Conservation (phyloP, 148 eudicot species). For the Fallopia convolvulus region DNA sequence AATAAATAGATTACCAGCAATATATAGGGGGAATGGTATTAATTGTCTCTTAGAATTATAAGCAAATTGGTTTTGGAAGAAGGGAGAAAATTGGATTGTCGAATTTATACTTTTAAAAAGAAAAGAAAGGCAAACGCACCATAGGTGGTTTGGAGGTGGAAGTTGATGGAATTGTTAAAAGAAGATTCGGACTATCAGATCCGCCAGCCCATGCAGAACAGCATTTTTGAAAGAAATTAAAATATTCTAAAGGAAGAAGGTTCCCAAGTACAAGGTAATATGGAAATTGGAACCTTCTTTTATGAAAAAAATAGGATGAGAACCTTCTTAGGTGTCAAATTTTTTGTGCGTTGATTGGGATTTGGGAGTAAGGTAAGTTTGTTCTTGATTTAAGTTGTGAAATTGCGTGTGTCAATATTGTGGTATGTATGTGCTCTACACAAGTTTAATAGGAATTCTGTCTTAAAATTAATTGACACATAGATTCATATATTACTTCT, state of each 20-base stretch:
- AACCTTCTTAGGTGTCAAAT: not conserved
- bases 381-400: too few species aligned
- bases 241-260: not conserved
- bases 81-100: not conserved
- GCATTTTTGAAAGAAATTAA: not conserved
- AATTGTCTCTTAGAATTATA: not conserved
- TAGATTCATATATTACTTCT: too few species aligned
- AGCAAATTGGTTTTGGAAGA: not conserved
- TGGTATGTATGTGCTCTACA: too few species aligned
- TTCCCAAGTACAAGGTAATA: not conserved
- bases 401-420: too few species aligned
- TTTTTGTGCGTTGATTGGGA: not conserved
- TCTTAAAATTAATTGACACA: too few species aligned
- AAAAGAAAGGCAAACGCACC: not conserved
- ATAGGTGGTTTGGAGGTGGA: not conserved
- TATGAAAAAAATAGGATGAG: not conserved
- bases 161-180: slow-evolving; percentile 5
- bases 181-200: not conserved
- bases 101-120: not conserved
- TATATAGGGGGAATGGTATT: not conserved
- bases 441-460: too few species aligned
- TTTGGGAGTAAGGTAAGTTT: too few species aligned
- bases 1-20: not conserved
- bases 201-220: slow-evolving; percentile 5
- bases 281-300: not conserved